Percentiles rank a stretch among this genome's conserved stretches.
These are phyloP conservation scores for Penicillium steckii DNA, from an alignment of 495 filamentous ascomycete species.

Conservation along the genomic window DNA sequence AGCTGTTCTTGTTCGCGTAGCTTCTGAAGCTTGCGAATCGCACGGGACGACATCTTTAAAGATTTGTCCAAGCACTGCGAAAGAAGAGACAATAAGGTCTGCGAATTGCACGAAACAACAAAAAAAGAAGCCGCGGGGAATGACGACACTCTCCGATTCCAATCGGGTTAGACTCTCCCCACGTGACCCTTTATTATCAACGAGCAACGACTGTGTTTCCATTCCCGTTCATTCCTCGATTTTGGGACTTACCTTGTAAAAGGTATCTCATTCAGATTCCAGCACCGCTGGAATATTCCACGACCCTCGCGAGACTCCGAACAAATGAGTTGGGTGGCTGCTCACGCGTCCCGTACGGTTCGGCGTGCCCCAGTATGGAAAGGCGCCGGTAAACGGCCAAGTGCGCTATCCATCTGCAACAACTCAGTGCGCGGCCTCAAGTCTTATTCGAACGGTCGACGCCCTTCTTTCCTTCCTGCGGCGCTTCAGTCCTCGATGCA, in stretches of 20 bases:
- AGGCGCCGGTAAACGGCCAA: constrained; percentile 44
- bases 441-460: constrained; percentile 39
- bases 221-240: background rate
- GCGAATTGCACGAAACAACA: background rate
- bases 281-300: constrained; percentile 9
- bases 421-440: constrained; percentile 47
- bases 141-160: constrained; percentile 36
- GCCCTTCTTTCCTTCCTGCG: constrained; percentile 32
- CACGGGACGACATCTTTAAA: constrained; percentile 71
- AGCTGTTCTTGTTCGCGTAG: constrained; percentile 63
- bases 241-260: background rate
- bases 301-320: background rate
- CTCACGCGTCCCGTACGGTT: constrained; percentile 61
- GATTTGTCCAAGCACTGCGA: background rate
- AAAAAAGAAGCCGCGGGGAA: constrained; percentile 34
- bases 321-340: constrained; percentile 64
- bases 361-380: constrained; percentile 57
- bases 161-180: constrained; percentile 27
- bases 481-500: constrained; percentile 59
- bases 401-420: constrained; percentile 42
- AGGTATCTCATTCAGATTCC: background rate
- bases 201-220: background rate
- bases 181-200: constrained; percentile 23
- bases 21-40: constrained; percentile 72
- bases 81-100: background rate